Conservation (phyloP, 106 monocot species). For the Triglochin maritima region DNA sequence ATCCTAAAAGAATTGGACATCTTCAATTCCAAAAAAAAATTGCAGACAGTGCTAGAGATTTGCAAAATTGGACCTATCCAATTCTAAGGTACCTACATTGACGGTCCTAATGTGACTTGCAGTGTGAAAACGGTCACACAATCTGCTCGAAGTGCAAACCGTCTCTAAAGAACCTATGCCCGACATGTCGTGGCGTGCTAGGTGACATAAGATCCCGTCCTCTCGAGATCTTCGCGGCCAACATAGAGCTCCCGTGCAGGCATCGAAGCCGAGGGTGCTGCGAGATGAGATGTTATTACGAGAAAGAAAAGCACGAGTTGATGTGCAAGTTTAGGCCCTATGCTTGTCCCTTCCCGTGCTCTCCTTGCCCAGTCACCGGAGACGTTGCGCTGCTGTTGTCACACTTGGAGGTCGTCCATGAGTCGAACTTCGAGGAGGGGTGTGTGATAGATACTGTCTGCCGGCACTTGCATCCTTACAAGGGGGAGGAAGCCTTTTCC, state of each 20-base stretch:
- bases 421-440: neutral
- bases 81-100: too few relatives aligned
- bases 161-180: neutral
- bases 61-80: too few relatives aligned
- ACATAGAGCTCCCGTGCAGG: neutral
- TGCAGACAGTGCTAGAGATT: too few relatives aligned
- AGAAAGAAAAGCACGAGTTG: neutral
- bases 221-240: neutral
- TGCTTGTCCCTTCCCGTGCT: neutral
- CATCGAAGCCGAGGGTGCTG: neutral
- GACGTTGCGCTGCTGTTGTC: neutral
- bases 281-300: neutral
- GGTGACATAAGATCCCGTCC: neutral
- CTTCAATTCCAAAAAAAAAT: too few relatives aligned
- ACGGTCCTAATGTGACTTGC: too few relatives aligned
- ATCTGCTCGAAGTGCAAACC: too few relatives aligned
- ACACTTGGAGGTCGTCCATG: neutral
- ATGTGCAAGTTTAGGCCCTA: neutral
- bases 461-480: neutral
- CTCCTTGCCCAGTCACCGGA: neutral
- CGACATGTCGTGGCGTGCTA: neutral
- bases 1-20: too few relatives aligned
- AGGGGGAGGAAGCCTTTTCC: neutral
- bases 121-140: too few relatives aligned
- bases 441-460: neutral